Evolutionary conservation across 805 yeast genomes (phyloP).

Genomic region (Phaffomyces antillensis): DNA sequence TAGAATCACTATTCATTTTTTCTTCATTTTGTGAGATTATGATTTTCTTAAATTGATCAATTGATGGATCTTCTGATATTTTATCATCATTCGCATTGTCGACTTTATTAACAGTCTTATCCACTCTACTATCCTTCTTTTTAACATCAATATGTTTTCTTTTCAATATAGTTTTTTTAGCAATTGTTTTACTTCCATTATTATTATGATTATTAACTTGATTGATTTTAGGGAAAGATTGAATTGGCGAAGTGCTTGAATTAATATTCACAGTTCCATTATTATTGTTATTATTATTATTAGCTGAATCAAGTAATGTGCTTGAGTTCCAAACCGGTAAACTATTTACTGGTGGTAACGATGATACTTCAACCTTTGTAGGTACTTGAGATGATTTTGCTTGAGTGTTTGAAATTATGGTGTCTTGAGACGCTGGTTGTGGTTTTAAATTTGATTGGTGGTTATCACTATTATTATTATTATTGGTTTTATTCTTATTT

Average conservation of each 20-base stretch:
- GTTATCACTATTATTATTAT: too few species aligned
- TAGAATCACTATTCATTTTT: too few species aligned
- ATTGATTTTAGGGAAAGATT: slow-evolving; percentile 1
- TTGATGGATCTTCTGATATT: too few species aligned
- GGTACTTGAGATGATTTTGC: neutral
- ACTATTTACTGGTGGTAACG: slow-evolving; percentile 2
- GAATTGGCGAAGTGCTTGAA: slow-evolving; percentile 1
- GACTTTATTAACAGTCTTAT: too few species aligned
- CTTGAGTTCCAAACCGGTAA: neutral
- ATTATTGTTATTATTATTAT: neutral
- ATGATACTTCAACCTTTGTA: neutral
- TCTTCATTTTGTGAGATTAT: too few species aligned
- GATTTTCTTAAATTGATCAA: too few species aligned
- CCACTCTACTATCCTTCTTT: neutral
- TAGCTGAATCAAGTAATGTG: neutral
- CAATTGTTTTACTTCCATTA: too few species aligned
- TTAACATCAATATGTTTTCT: slow-evolving; percentile 6
- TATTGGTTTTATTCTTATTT: neutral
- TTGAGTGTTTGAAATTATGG: neutral
- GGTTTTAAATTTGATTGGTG: too few species aligned
- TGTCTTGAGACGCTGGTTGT: too few species aligned
- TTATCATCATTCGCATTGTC: too few species aligned
- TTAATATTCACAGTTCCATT: too few species aligned
- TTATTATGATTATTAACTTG: neutral
- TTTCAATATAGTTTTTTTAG: slow-evolving; percentile 7